Evolutionary conservation across 352 stramenopile species (phyloP).

Genomic region (Pythium scleroteichum): DNA sequence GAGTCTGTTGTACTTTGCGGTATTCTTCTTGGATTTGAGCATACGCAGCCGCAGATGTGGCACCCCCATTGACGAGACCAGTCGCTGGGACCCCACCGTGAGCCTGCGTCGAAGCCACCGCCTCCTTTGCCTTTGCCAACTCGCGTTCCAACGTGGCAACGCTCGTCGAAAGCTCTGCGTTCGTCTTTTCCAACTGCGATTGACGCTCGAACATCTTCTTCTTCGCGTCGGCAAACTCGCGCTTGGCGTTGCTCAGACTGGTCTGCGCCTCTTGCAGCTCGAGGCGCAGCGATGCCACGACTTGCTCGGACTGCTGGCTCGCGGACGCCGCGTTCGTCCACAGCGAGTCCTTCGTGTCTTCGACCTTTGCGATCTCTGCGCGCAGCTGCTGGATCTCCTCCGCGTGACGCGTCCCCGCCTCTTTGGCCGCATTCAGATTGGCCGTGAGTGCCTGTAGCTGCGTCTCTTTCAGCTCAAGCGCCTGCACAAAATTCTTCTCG

Average conservation of each 20-base stretch:
- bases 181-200: constrained; percentile 72
- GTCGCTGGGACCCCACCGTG: neutral
- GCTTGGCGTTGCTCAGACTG: constrained; percentile 58
- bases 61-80: constrained; percentile 5
- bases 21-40: constrained; percentile 49
- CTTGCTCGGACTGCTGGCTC: constrained; percentile 65
- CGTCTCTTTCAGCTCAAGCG: constrained; percentile 71
- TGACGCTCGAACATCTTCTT: constrained; percentile 72
- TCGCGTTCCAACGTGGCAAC: constrained; percentile 69
- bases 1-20: constrained; percentile 55
- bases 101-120: neutral
- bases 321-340: constrained; percentile 68
- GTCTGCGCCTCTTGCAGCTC: constrained; percentile 73
- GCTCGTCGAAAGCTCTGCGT: constrained; percentile 65
- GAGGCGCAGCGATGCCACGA: constrained; percentile 54
- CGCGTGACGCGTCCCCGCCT: constrained; percentile 37
- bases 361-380: constrained; percentile 43
- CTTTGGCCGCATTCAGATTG: constrained; percentile 42
- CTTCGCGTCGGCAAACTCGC: constrained; percentile 64
- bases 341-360: constrained; percentile 68
- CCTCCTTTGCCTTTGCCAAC: constrained; percentile 46
- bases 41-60: constrained; percentile 2
- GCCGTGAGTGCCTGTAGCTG: constrained; percentile 48
- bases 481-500: constrained; percentile 73
- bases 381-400: constrained; percentile 47